These are phyloP conservation scores for Dryas integrifolia DNA, from an alignment of 331 rosid species.

Conservation along the genomic window DNA sequence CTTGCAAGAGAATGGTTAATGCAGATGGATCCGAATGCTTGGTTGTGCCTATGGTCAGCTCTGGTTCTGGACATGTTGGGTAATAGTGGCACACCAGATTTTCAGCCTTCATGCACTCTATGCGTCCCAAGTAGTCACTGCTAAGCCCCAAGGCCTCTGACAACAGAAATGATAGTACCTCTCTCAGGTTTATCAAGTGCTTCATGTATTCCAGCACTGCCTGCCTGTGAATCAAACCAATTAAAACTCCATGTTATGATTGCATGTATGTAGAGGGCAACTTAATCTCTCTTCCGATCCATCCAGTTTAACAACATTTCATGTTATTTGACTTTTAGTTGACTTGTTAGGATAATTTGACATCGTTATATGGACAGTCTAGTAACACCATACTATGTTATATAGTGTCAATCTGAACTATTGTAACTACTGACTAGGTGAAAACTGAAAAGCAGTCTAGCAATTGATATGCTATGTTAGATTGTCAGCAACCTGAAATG, in stretches of 20 bases:
- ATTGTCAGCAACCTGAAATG: no score
- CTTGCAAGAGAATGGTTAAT: conserved; percentile 68
- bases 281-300: no score
- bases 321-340: no score
- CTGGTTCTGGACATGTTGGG: conserved; percentile 81
- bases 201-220: conserved; percentile 51
- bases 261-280: no score
- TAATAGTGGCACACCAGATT: conserved; percentile 65
- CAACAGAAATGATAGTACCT: conserved; percentile 43
- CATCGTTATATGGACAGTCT: background rate
- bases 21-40: conserved; percentile 78
- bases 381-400: background rate
- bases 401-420: background rate
- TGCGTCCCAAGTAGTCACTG: conserved; percentile 43
- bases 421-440: no score
- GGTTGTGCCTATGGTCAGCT: conserved; percentile 63
- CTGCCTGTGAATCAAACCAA: conserved; percentile 34
- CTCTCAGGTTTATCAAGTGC: conserved; percentile 41
- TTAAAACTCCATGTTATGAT: background rate
- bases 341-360: no score
- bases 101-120: conserved; percentile 64
- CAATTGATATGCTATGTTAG: no score
- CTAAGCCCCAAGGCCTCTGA: conserved; percentile 66
- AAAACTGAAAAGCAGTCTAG: no score
- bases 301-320: no score